A percentile compares a stretch with the other conserved stretches of the same genome.
These are phyloP conservation scores for Pseudevernia furfuracea DNA, from an alignment of 495 filamentous ascomycete species.

Conservation along the genomic window DNA sequence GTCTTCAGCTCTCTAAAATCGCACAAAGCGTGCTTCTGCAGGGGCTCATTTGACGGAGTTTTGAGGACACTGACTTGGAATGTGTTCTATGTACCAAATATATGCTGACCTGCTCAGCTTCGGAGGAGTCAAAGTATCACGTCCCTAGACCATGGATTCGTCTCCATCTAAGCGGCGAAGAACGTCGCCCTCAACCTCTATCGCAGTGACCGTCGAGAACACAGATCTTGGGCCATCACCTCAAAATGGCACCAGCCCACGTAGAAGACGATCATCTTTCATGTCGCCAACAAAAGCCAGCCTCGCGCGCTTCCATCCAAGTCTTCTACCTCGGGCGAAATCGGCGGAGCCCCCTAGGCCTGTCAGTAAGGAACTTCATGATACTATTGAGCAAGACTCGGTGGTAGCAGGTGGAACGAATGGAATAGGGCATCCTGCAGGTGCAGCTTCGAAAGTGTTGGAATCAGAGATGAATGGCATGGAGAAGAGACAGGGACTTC, in stretches of 20 bases:
- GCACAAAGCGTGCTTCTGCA: not conserved
- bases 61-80: not conserved
- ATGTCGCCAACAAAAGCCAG: slow-evolving; percentile 59
- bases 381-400: not conserved
- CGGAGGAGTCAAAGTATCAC: not conserved
- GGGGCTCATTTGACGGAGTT: not conserved
- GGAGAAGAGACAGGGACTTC: not conserved
- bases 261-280: slow-evolving; percentile 46
- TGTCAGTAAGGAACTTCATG: slow-evolving; percentile 6
- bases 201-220: slow-evolving; percentile 29
- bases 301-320: slow-evolving; percentile 55
- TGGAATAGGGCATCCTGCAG: not conserved
- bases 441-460: not conserved
- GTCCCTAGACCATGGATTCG: slow-evolving; percentile 37
- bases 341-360: slow-evolving; percentile 31
- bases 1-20: not conserved
- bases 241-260: slow-evolving; percentile 26
- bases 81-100: not conserved
- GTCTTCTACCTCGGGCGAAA: slow-evolving; percentile 43
- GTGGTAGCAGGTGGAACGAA: not conserved
- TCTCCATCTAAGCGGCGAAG: slow-evolving; percentile 58
- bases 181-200: slow-evolving; percentile 43
- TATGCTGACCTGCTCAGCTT: not conserved
- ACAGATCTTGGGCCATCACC: slow-evolving; percentile 29
- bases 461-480: not conserved